Percentiles rank a stretch among this genome's conserved stretches.
Evolutionary conservation across 2,329 filamentous ascomycete genomes (phyloP).

Genomic region (Beauveria caledonica): DNA sequence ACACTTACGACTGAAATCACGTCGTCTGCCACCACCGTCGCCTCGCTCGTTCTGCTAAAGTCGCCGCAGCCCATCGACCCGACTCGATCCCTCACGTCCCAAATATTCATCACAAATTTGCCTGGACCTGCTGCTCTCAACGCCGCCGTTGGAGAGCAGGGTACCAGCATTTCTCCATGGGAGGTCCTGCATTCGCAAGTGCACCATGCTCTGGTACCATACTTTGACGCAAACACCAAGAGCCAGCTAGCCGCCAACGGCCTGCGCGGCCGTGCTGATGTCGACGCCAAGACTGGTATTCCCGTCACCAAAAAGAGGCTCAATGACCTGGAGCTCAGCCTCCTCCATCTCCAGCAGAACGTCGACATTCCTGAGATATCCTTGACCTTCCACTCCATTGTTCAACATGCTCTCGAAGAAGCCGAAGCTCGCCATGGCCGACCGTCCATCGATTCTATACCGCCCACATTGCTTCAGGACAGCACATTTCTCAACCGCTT

Average conservation of each 20-base stretch:
- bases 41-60: slow-evolving; percentile 85
- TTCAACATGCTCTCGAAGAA: slow-evolving; percentile 77
- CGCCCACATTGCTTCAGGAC: slow-evolving; percentile 68
- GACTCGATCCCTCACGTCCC: slow-evolving; percentile 69
- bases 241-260: slow-evolving; percentile 60
- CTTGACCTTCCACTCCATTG: slow-evolving; percentile 77
- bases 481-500: slow-evolving; percentile 89
- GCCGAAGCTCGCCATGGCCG: slow-evolving; percentile 58
- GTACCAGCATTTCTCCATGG: slow-evolving; percentile 70
- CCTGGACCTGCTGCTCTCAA: slow-evolving; percentile 70
- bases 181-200: slow-evolving; percentile 89
- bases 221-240: slow-evolving; percentile 94
- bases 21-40: slow-evolving; percentile 68
- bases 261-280: slow-evolving; percentile 66
- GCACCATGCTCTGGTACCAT: slow-evolving; percentile 84
- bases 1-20: slow-evolving; percentile 75
- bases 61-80: slow-evolving; percentile 81
- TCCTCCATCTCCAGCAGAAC: slow-evolving; percentile 92
- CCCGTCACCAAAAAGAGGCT: slow-evolving; percentile 96
- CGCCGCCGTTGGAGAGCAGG: slow-evolving; percentile 59
- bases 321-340: slow-evolving; percentile 82
- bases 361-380: slow-evolving; percentile 93
- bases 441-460: slow-evolving; percentile 71
- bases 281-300: slow-evolving; percentile 88
- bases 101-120: slow-evolving; percentile 89